phyloP scores from a whole-genome alignment of 805 yeast species.

The Phaffomyces antillensis region DNA sequence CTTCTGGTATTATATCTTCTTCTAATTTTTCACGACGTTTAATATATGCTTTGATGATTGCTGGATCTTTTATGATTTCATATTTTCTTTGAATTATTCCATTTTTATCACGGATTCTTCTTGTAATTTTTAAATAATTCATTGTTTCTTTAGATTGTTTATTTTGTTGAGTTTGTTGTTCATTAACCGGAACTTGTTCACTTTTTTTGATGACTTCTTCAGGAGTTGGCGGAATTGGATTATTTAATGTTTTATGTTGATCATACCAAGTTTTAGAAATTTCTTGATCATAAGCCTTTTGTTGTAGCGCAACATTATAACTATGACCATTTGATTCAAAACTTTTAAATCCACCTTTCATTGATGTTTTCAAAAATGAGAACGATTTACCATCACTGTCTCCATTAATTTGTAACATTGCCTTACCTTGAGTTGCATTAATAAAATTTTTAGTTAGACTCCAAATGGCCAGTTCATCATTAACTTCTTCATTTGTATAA shows the following conservation, averaged over 20 bases:
- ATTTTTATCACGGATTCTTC: constrained; percentile 77
- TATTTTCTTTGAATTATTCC: constrained; percentile 78
- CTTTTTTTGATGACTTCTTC: constrained; percentile 26
- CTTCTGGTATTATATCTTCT: constrained; percentile 66
- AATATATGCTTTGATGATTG: constrained; percentile 79
- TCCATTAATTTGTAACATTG: constrained; percentile 92
- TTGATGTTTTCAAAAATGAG: constrained; percentile 82
- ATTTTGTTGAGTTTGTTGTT: constrained; percentile 2
- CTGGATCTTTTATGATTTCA: constrained; percentile 76
- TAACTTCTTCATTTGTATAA: constrained; percentile 44
- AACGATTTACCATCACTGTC: constrained; percentile 91
- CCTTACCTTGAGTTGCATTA: constrained; percentile 91
- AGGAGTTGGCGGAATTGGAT: constrained; percentile 16
- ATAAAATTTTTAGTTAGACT: constrained; percentile 85
- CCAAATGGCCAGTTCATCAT: constrained; percentile 92
- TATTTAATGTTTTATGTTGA: constrained; percentile 57
- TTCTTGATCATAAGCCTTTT: constrained; percentile 86
- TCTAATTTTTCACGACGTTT: constrained; percentile 55
- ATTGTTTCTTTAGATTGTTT: constrained; percentile 12
- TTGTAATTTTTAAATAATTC: constrained; percentile 53
- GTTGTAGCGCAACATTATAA: constrained; percentile 79
- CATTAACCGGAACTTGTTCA: constrained; percentile 6
- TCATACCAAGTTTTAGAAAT: constrained; percentile 84
- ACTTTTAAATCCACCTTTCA: constrained; percentile 81
- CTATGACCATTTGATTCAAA: constrained; percentile 55